phyloP scores from a whole-genome alignment of 768 basidiomycete species.

The Suillus plorans region DNA sequence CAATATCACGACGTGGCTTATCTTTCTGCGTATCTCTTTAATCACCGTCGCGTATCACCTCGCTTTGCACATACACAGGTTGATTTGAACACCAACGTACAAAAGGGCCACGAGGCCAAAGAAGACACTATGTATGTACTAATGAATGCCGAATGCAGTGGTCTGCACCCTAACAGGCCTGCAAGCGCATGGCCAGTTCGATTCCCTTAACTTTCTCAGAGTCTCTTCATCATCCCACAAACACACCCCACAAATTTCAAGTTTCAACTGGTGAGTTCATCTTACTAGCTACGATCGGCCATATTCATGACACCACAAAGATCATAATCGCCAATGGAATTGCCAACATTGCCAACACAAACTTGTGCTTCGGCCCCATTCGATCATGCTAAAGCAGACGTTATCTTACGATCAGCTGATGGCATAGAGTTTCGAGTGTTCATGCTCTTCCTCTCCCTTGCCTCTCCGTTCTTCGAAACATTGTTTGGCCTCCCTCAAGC shows the following conservation, averaged over 20 bases:
- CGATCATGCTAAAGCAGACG: slow-evolving; percentile 11
- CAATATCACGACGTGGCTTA: neutral
- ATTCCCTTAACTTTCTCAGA: neutral
- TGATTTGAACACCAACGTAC: neutral
- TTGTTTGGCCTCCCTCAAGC: slow-evolving; percentile 29
- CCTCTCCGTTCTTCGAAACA: slow-evolving; percentile 29
- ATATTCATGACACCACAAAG: neutral
- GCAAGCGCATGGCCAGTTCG: neutral
- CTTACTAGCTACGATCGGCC: neutral
- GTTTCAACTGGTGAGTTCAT: neutral
- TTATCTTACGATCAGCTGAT: slow-evolving; percentile 19
- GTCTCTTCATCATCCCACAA: neutral
- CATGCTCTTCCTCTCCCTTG: slow-evolving; percentile 24
- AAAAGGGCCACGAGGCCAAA: neutral
- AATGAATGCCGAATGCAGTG: neutral
- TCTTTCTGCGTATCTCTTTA: neutral
- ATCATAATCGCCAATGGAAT: neutral
- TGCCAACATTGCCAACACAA: neutral
- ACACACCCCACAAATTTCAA: neutral
- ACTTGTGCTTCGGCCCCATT: slow-evolving; percentile 5
- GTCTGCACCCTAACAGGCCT: neutral
- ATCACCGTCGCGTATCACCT: neutral
- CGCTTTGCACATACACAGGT: neutral
- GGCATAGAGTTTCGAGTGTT: slow-evolving; percentile 26
- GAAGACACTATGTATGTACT: neutral